A percentile compares a stretch with the other conserved stretches of the same genome.
phyloP scores from a whole-genome alignment of 176 grass and related monocot genomes.

The Tillandsia leiboldiana region DNA sequence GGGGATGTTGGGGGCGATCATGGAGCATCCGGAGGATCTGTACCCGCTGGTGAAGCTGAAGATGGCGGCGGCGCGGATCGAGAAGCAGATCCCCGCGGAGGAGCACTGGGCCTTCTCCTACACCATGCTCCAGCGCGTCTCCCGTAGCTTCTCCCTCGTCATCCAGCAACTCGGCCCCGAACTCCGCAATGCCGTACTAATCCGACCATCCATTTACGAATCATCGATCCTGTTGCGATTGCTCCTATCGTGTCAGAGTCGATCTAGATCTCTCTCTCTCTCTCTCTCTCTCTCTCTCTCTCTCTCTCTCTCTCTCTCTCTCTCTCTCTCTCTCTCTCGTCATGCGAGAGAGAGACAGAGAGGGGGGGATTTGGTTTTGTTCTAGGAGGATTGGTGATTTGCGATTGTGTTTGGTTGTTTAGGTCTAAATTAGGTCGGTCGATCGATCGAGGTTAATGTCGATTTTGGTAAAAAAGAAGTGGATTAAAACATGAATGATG shows the following conservation, averaged over 20 bases:
- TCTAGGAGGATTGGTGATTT: too few species aligned
- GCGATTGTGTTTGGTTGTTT: too few species aligned
- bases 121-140: conserved; percentile 94
- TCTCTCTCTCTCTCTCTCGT: neutral
- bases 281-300: neutral
- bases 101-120: conserved; percentile 94
- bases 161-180: conserved; percentile 88
- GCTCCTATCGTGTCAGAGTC: neutral
- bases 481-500: too few species aligned
- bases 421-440: too few species aligned
- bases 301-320: neutral
- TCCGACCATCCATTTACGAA: neutral
- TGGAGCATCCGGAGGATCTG: conserved; percentile 64
- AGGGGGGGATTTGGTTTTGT: too few species aligned
- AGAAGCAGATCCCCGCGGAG: conserved; percentile 78
- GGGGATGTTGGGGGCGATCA: conserved; percentile 28
- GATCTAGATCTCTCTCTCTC: neutral
- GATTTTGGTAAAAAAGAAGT: too few species aligned
- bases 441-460: too few species aligned
- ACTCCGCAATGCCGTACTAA: conserved; percentile 72
- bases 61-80: conserved; percentile 59
- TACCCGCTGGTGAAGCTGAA: conserved; percentile 66
- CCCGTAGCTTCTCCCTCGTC: conserved; percentile 93
- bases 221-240: neutral
- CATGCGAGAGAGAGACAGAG: too few species aligned